Evolutionary conservation across 495 filamentous ascomycete genomes (phyloP).

Genomic region (Pyrenopolyporus hunteri): DNA sequence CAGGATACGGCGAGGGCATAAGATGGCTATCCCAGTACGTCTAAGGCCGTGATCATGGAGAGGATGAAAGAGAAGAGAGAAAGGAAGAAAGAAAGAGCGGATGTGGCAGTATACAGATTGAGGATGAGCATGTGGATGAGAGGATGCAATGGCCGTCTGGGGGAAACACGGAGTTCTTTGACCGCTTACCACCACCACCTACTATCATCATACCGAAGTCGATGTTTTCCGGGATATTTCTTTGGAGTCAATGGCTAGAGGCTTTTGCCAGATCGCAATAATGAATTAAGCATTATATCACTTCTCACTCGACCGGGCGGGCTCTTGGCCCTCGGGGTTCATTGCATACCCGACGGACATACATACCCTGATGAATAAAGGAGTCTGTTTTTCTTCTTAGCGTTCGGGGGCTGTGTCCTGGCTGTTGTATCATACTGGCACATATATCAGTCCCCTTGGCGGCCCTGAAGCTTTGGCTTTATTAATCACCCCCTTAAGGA

Average conservation of each 20-base stretch:
- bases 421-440: too few relatives aligned
- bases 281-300: conserved; percentile 37
- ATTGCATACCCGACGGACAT: neutral
- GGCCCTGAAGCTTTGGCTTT: neutral
- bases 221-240: conserved; percentile 44
- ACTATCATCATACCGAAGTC: conserved; percentile 38
- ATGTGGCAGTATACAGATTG: conserved; percentile 7
- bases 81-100: neutral
- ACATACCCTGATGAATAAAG: neutral
- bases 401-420: too few relatives aligned
- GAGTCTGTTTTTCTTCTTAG: neutral
- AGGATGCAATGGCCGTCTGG: conserved; percentile 26
- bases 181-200: conserved; percentile 38
- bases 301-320: neutral
- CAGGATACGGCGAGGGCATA: conserved; percentile 75
- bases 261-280: conserved; percentile 42
- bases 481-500: neutral
- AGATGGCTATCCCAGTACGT: conserved; percentile 82
- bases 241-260: conserved; percentile 46
- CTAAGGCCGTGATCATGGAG: conserved; percentile 51
- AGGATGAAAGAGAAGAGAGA: too few relatives aligned
- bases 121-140: conserved; percentile 12
- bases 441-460: too few relatives aligned
- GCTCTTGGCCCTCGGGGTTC: neutral
- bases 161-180: conserved; percentile 35